Base-by-base conservation (phyloP, 2,329 filamentous ascomycete species). In the Pseudogymnoascus sp. region DNA sequence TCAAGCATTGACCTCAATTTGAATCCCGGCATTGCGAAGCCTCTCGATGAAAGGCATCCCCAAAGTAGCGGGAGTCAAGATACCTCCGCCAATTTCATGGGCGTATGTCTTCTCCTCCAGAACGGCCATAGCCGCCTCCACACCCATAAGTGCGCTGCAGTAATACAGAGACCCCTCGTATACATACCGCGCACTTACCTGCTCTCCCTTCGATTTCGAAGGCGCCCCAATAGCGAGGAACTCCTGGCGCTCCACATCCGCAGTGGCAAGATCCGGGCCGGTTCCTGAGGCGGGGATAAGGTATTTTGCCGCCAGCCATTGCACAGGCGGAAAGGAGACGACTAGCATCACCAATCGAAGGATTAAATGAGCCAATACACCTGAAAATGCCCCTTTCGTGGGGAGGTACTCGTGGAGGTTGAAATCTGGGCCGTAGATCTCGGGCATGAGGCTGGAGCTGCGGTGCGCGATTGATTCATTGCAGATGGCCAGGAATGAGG, bases 11-110 rank as follows among this genome's bases (percentile, higher is more conserved):
- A 54, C 44, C 44, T 54, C 44, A 31, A 54, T 33, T 11, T 54
- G 31, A 54, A 54, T 31, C 7, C 44, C 44, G 7, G n/a, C 44
- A 33, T 17, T 54, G 44, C 44, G 26, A 33, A 54, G 44, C 44
- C 44, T 54, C 26, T 54, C 44, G 1, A 54, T 15, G n/a, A 54
- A 54, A 54, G 44, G 44, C 39, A 61, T 74, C 5, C 78, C 79
- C 63, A 82, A 61, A 33, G 71, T 75, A 17, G 77, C 76, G 17
- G 79, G 72, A 1, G 79, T 82, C 15, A 81, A 71, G 44, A 81
- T 73, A 4, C 79, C 79, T 17, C 75, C 74, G 1, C 75, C 71
- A 17, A 77, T 72, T 26, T 72, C 70, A 60, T 72, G 73, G 62
- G 70, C 74, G 17, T 77, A 69, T 44, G 74, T 71, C 37, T 75